Evolutionary conservation across 176 grass and related monocot genomes (phyloP).

Genomic region (Miscanthus lutarioriparius): DNA sequence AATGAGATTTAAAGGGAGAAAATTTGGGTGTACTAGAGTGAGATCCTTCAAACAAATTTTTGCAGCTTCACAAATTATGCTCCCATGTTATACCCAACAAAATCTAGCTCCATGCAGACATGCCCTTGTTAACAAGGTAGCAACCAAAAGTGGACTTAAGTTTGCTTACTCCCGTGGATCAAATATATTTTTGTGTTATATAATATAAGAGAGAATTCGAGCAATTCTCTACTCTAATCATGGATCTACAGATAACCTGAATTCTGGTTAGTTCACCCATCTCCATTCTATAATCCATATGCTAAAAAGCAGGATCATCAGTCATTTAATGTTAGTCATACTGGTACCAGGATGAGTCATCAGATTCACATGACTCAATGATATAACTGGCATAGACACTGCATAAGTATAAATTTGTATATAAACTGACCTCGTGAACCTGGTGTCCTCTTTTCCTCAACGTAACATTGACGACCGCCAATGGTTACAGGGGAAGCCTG

Average conservation of each 20-base stretch:
- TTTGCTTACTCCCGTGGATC: not conserved
- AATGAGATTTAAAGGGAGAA: not conserved
- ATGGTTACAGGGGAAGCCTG: constrained; percentile 50
- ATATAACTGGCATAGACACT: not conserved
- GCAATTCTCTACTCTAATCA: not conserved
- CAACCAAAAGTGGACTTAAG: not conserved
- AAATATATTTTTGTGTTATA: not conserved
- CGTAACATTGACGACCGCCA: constrained; percentile 59
- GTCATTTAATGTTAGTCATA: not conserved
- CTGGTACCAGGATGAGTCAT: not conserved
- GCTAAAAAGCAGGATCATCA: not conserved
- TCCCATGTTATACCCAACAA: not conserved
- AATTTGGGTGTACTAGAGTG: not conserved
- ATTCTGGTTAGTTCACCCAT: not conserved
- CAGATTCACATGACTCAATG: not conserved
- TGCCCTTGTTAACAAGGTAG: not conserved
- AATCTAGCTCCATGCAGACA: not conserved
- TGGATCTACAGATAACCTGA: not conserved
- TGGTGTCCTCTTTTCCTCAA: constrained; percentile 82
- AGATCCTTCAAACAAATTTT: not conserved
- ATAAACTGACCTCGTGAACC: constrained; percentile 67
- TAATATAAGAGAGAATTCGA: not conserved
- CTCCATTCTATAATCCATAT: not conserved
- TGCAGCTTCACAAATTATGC: not conserved
- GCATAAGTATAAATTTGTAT: not conserved